Evolutionary conservation across 2,329 filamentous ascomycete species (phyloP).

Genomic region (Lecanosticta acicola): DNA sequence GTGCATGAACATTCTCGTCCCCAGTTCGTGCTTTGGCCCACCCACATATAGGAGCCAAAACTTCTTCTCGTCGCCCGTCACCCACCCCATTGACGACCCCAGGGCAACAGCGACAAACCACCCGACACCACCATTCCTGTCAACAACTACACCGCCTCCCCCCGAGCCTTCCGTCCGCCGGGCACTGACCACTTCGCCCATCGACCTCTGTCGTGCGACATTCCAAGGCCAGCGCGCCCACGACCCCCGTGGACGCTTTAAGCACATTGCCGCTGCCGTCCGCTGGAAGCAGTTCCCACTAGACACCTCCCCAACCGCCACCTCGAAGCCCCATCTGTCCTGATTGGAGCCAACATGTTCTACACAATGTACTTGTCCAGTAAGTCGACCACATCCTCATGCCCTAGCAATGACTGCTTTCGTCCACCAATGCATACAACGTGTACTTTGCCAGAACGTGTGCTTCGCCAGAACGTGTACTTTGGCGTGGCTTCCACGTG

Average conservation of each 20-base stretch:
- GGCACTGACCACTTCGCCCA: constrained; percentile 12
- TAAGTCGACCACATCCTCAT: constrained; percentile 34
- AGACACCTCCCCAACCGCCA: constrained; percentile 17
- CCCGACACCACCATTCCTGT: not conserved
- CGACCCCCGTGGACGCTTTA: constrained; percentile 10
- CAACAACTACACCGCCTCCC: constrained; percentile 9
- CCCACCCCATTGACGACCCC: constrained; percentile 3
- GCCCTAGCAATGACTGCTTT: too few species aligned
- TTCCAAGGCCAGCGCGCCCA: not conserved
- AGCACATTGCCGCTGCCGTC: constrained; percentile 27
- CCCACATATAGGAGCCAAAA: constrained; percentile 14
- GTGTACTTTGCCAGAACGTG: not conserved
- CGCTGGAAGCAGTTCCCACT: constrained; percentile 20
- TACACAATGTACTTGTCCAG: constrained; percentile 53
- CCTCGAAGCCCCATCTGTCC: constrained; percentile 10
- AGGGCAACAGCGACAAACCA: not conserved
- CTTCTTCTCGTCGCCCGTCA: not conserved
- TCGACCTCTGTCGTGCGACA: constrained; percentile 2
- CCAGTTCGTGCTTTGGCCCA: constrained; percentile 18
- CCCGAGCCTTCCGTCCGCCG: not conserved
- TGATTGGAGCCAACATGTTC: constrained; percentile 32
- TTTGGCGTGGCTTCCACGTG: not conserved
- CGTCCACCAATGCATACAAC: constrained; percentile 2
- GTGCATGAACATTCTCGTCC: constrained; percentile 11
- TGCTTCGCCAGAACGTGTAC: not conserved